A percentile compares a stretch with the other conserved stretches of the same genome.
Evolutionary conservation across 2,329 filamentous ascomycete species (phyloP).

Genomic region (Stylonectria norvegica): DNA sequence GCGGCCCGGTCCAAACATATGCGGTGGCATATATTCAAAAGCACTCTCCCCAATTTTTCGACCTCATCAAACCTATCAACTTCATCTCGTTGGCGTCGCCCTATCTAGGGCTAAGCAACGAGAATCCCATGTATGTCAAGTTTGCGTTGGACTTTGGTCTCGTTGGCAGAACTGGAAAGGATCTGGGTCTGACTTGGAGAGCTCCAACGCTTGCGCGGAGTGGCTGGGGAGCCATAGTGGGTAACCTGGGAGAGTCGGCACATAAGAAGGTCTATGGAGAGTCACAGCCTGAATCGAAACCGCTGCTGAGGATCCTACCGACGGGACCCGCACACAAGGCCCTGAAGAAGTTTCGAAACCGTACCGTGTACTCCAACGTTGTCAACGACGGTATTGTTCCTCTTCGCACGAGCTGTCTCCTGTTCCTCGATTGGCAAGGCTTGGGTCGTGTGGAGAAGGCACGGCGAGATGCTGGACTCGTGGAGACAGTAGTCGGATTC

Average conservation of each 20-base stretch:
- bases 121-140: slow-evolving; percentile 95
- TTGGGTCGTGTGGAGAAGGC: slow-evolving; percentile 92
- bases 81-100: slow-evolving; percentile 87
- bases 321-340: slow-evolving; percentile 88
- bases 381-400: slow-evolving; percentile 98
- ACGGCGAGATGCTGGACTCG: slow-evolving; percentile 81
- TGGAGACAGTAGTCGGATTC: slow-evolving; percentile 89
- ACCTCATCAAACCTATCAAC: slow-evolving; percentile 80
- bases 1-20: slow-evolving; percentile 87
- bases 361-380: slow-evolving; percentile 93
- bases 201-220: slow-evolving; percentile 80
- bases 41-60: slow-evolving; percentile 87
- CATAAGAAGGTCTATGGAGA: slow-evolving; percentile 30
- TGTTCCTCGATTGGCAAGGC: slow-evolving; percentile 96
- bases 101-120: slow-evolving; percentile 88
- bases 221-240: slow-evolving; percentile 85
- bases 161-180: slow-evolving; percentile 92
- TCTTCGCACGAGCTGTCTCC: slow-evolving; percentile 86
- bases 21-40: slow-evolving; percentile 96
- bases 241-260: slow-evolving; percentile 61
- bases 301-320: slow-evolving; percentile 80
- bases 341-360: slow-evolving; percentile 80
- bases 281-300: slow-evolving; percentile 74
- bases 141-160: slow-evolving; percentile 95
- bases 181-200: slow-evolving; percentile 91